phyloP scores from a whole-genome alignment of 2,329 filamentous ascomycete species.

The Lecanicillium sp. region DNA sequence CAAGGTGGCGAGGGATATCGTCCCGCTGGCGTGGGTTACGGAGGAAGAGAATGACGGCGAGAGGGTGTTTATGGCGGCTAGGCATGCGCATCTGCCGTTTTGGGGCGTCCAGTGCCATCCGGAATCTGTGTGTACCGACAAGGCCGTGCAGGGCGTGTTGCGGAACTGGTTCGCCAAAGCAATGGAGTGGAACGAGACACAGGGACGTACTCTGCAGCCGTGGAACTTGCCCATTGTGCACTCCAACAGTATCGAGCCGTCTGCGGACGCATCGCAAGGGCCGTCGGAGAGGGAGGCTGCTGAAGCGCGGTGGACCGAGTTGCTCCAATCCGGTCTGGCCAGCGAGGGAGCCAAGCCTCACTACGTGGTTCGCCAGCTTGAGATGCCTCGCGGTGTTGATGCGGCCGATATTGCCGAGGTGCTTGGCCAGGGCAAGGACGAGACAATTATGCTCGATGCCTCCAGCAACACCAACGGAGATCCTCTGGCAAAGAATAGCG shows the following conservation, averaged over 20 bases:
- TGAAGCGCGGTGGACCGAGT: conserved; percentile 15
- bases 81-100: conserved; percentile 61
- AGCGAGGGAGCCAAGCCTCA: conserved; percentile 18
- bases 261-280: conserved; percentile 6
- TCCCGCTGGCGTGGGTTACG: conserved; percentile 57
- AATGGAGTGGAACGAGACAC: conserved; percentile 47
- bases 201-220: conserved; percentile 10
- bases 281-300: conserved; percentile 14
- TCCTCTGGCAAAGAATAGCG: conserved; percentile 53
- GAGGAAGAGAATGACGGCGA: conserved; percentile 33
- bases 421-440: conserved; percentile 29
- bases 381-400: conserved; percentile 36
- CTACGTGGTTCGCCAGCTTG: conserved; percentile 34
- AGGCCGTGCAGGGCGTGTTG: conserved; percentile 56
- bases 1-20: conserved; percentile 29
- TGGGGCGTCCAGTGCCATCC: conserved; percentile 90
- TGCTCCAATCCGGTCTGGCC: conserved; percentile 18
- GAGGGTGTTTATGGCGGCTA: conserved; percentile 68
- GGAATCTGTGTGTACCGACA: conserved; percentile 77
- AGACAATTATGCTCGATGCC: conserved; percentile 53
- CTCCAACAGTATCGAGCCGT: conserved; percentile 16
- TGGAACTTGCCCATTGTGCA: conserved; percentile 7
- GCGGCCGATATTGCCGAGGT: conserved; percentile 48
- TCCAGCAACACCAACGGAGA: conserved; percentile 42
- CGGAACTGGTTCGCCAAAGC: conserved; percentile 68